Evolutionary conservation across 352 stramenopile genomes (phyloP).

Genomic region (Phytopythium mirpurense): DNA sequence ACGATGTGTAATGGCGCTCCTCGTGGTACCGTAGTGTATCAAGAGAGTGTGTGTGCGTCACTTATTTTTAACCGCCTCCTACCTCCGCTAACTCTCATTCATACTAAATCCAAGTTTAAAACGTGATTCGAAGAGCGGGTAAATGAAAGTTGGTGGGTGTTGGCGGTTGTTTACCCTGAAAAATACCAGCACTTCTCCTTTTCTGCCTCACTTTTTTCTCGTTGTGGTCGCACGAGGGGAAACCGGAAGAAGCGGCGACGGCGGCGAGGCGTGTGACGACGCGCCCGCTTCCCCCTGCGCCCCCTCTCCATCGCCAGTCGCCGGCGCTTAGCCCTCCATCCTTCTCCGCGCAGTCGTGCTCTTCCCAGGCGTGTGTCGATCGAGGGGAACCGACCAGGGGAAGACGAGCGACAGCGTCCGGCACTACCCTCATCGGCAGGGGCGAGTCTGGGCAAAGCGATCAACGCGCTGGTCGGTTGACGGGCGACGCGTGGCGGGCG

Average conservation of each 20-base stretch:
- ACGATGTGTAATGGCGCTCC: conserved; percentile 1
- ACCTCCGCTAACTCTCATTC: background rate
- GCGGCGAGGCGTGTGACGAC: background rate
- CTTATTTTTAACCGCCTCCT: background rate
- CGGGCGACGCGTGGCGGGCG: too few relatives aligned
- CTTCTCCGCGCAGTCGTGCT: background rate
- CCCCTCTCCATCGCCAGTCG: background rate
- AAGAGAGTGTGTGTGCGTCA: background rate
- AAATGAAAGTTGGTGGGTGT: conserved; percentile 2
- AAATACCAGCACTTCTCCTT: background rate
- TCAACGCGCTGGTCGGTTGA: background rate
- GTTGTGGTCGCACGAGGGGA: background rate
- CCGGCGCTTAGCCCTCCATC: background rate
- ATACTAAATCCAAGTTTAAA: background rate
- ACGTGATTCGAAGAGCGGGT: background rate
- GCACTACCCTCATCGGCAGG: conserved; percentile 6
- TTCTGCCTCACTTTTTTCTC: conserved; percentile 5
- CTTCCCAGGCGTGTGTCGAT: background rate
- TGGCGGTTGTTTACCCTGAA: background rate
- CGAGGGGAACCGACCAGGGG: background rate
- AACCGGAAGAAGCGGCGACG: background rate
- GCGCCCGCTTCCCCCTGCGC: background rate
- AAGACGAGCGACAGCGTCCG: background rate
- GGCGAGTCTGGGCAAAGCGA: background rate
- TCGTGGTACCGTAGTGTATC: background rate